Evolutionary conservation across 441 rosid genomes (phyloP), one percentile per base, ranked within the genome.

Genomic region (Eruca vesicaria): DNA sequence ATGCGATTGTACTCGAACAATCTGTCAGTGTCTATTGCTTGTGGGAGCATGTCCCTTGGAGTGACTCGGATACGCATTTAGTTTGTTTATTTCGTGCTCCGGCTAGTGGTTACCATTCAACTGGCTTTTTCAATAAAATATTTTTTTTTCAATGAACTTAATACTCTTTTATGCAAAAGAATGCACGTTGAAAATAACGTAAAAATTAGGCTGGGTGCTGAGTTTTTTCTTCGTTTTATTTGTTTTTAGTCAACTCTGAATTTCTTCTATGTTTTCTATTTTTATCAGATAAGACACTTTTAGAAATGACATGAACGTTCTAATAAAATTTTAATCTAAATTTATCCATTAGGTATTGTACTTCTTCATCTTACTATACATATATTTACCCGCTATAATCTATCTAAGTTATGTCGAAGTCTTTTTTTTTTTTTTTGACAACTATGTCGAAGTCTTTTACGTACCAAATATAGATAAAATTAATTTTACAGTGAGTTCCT

Each of bases 21-120:
- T 60, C 64, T 60, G 80, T 72, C 80, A 72, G 16, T 78, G 80
- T 78, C 80, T 32, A 52, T 38, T 66, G 73, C 65, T 66, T 78
- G 80, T 72, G 69, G 80, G 77, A 78, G 80, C 80, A 78, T 78
- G 77, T 75, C 75, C 73, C 82, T 74, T 74, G 71, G 78, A 62
- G 66, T 73, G 78, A 79, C 75, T 79, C 67, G 71, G 82, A 68
- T 74, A 28, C 71, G 75, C 75, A 73, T 73, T 78, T 57, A 53
- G n/a, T 45, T 70, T 50, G n/a, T 70, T 64, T 76, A 21, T 70
- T 57, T 53, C 65, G 21, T 64, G 66, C 57, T 65, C 58, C 19
- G 26, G 50, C 70, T 76, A 57, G 76, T 77, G 76, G 68, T 76
- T 66, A 65, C 28, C 55, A 65, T 65, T 58, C 32, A 48, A 18